Conservation (phyloP, 352 stramenopile species). For the Phytophthora sp. region DNA sequence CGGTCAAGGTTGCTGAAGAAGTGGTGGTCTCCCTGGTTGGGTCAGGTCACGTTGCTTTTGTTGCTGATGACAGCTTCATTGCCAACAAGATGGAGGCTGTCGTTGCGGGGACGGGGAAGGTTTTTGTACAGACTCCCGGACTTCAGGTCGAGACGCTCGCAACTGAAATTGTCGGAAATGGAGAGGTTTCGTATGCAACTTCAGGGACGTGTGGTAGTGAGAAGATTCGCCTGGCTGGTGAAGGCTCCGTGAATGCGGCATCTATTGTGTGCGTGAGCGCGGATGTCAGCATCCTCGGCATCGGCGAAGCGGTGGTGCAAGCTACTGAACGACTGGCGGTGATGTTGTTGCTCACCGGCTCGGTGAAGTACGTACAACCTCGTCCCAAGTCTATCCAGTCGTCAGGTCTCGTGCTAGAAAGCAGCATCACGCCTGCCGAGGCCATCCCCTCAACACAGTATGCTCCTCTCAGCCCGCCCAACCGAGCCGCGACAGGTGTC, state of each 20-base stretch:
- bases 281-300: conserved; percentile 49
- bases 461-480: conserved; percentile 7
- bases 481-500: conserved; percentile 17
- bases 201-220: conserved; percentile 40
- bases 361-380: conserved; percentile 42
- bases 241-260: conserved; percentile 44
- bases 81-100: conserved; percentile 30
- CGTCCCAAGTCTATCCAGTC: conserved; percentile 42
- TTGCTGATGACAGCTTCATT: conserved; percentile 28
- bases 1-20: conserved; percentile 32
- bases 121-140: conserved; percentile 36
- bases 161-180: conserved; percentile 40
- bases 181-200: conserved; percentile 44
- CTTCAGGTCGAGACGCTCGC: conserved; percentile 15
- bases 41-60: conserved; percentile 27
- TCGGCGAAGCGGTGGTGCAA: conserved; percentile 49
- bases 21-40: conserved; percentile 26
- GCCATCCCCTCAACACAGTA: conserved; percentile 7
- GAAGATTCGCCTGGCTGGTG: conserved; percentile 38
- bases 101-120: conserved; percentile 39
- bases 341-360: conserved; percentile 37
- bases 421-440: conserved; percentile 23
- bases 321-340: conserved; percentile 44
- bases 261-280: conserved; percentile 51
- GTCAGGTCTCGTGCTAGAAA: conserved; percentile 28